phyloP scores from a whole-genome alignment of 331 rosid genomes.

The Malus hybrid region DNA sequence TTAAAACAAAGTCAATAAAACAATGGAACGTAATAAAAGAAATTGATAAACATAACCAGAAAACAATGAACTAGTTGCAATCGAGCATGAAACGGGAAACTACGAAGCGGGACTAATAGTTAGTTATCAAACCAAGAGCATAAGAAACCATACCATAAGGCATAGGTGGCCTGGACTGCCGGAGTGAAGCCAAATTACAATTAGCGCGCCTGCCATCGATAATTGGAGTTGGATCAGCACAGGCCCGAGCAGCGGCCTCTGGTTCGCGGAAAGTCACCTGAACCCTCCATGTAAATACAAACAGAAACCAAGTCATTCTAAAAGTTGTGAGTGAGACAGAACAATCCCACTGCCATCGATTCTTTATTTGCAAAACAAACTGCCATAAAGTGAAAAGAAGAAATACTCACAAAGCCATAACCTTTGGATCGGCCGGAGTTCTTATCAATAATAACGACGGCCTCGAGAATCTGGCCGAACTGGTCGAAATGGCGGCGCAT shows the following conservation, averaged over 20 bases:
- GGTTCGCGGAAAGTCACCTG: constrained; percentile 98
- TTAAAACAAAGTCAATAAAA: background rate
- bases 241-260: constrained; percentile 93
- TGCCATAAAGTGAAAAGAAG: constrained; percentile 11
- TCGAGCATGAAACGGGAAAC: background rate
- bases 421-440: constrained; percentile 96
- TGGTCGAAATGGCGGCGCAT: constrained; percentile 81
- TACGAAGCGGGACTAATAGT: background rate
- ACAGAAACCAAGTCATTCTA: constrained; percentile 61
- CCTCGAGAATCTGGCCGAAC: constrained; percentile 92
- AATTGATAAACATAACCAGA: background rate
- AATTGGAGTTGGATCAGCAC: constrained; percentile 79
- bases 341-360: background rate
- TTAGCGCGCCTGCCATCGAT: constrained; percentile 97
- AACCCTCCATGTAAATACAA: constrained; percentile 78
- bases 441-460: constrained; percentile 91
- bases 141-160: constrained; percentile 43
- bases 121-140: background rate
- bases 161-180: constrained; percentile 71
- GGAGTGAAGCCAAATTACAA: constrained; percentile 91
- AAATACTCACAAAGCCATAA: constrained; percentile 92
- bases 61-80: background rate
- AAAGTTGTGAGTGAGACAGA: background rate
- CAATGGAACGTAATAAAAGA: background rate
- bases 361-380: background rate